Evolutionary conservation across 164 flowering plant genomes (phyloP).

Genomic region (Piper betle): DNA sequence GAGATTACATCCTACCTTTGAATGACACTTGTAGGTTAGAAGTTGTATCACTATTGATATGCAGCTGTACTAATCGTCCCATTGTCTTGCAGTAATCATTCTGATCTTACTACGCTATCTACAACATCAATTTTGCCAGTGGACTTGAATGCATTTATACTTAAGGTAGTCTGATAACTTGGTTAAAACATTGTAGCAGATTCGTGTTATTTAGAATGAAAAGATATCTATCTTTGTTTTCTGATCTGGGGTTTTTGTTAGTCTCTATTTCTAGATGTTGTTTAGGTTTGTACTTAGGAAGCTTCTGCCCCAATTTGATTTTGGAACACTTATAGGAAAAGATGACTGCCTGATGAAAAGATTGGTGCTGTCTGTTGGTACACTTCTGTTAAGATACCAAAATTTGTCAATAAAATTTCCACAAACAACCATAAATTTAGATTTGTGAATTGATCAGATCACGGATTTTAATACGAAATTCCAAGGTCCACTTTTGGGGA

Average conservation of each 20-base stretch:
- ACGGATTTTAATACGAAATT: too few species aligned
- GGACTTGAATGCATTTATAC: slow-evolving; percentile 49
- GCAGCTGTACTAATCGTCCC: neutral
- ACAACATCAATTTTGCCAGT: slow-evolving; percentile 84
- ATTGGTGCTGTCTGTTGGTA: too few species aligned
- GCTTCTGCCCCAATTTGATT: too few species aligned
- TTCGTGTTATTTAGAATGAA: neutral
- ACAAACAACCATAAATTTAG: too few species aligned
- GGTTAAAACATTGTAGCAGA: neutral
- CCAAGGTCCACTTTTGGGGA: too few species aligned
- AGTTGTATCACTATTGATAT: neutral
- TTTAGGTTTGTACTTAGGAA: neutral
- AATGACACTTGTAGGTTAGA: too few species aligned
- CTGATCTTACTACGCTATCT: slow-evolving; percentile 63
- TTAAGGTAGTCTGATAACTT: neutral
- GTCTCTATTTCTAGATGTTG: neutral
- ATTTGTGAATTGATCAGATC: too few species aligned
- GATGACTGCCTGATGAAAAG: too few species aligned
- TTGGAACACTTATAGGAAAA: too few species aligned
- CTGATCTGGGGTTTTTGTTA: neutral
- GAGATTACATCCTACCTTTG: too few species aligned
- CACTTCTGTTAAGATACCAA: too few species aligned
- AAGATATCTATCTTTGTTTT: neutral
- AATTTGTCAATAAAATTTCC: too few species aligned
- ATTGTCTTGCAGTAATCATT: slow-evolving; percentile 35